A percentile compares a stretch with the other conserved stretches of the same genome.
Evolutionary conservation across 192 early-diverging fungal species (phyloP).

Genomic region (Irineochytrium annulatum): DNA sequence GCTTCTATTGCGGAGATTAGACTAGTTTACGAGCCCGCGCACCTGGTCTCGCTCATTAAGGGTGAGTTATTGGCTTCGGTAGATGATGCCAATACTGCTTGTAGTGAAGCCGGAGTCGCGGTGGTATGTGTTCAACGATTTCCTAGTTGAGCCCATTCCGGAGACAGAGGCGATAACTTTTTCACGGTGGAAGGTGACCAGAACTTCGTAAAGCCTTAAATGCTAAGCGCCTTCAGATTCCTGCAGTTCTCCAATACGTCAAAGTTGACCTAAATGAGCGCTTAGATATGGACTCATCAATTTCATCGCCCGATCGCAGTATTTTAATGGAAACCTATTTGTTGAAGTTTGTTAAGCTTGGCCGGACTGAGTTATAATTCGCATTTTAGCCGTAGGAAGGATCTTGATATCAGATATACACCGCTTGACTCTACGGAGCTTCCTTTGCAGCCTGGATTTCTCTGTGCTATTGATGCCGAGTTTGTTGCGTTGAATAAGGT

Average conservation of each 20-base stretch:
- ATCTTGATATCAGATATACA: slow-evolving; percentile 44
- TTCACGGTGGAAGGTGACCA: slow-evolving; percentile 50
- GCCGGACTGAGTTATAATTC: too few species aligned
- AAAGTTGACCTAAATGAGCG: slow-evolving; percentile 49
- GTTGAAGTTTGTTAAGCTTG: slow-evolving; percentile 45
- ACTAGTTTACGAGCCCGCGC: slow-evolving; percentile 54
- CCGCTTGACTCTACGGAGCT: slow-evolving; percentile 57
- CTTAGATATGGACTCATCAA: slow-evolving; percentile 44
- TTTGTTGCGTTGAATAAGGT: slow-evolving; percentile 79
- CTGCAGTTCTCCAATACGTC: slow-evolving; percentile 66
- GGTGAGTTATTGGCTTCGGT: slow-evolving; percentile 32
- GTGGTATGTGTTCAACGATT: slow-evolving; percentile 97
- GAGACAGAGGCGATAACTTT: slow-evolving; percentile 63
- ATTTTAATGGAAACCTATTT: slow-evolving; percentile 57
- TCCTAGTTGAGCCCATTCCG: slow-evolving; percentile 74
- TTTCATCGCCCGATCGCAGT: slow-evolving; percentile 42
- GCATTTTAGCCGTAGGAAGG: slow-evolving; percentile 32
- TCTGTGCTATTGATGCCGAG: slow-evolving; percentile 90
- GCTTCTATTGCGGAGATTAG: slow-evolving; percentile 41
- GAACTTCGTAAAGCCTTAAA: background rate
- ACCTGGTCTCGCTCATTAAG: slow-evolving; percentile 67
- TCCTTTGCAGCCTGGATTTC: slow-evolving; percentile 51
- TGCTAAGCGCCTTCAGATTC: slow-evolving; percentile 37
- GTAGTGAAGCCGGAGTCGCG: slow-evolving; percentile 25
- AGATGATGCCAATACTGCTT: slow-evolving; percentile 10